A percentile compares a stretch with the other conserved stretches of the same genome.
Conservation (phyloP, 208 protist genomes). For the Trypanosoma vivax region DNA sequence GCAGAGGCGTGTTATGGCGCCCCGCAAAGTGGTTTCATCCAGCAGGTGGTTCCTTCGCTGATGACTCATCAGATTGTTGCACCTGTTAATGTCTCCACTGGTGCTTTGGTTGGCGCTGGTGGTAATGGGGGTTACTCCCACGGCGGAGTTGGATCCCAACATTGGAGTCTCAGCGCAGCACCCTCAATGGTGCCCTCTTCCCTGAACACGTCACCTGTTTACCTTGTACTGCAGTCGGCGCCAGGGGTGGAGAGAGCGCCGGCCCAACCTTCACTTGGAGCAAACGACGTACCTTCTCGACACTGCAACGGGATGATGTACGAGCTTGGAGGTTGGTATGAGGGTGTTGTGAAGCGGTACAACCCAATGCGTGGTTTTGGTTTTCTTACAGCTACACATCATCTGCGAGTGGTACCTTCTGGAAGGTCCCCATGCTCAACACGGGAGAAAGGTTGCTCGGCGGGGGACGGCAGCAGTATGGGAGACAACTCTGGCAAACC, state of each 20-base stretch:
- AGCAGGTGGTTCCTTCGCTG: too few relatives aligned
- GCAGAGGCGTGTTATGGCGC: too few relatives aligned
- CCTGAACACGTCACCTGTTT: too few relatives aligned
- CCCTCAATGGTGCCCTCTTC: too few relatives aligned
- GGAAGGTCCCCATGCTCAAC: neutral
- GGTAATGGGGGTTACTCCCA: too few relatives aligned
- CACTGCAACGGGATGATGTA: constrained; percentile 35
- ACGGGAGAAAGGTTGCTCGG: neutral
- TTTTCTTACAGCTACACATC: constrained; percentile 50
- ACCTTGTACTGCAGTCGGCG: neutral
- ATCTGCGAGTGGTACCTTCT: constrained; percentile 17
- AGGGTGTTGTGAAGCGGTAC: constrained; percentile 67
- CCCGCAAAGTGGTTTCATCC: too few relatives aligned
- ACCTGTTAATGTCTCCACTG: too few relatives aligned
- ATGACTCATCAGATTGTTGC: too few relatives aligned
- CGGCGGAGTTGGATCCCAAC: too few relatives aligned
- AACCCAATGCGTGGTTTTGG: constrained; percentile 61
- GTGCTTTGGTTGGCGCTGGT: too few relatives aligned
- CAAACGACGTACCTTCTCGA: neutral
- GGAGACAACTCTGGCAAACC: neutral
- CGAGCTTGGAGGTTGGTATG: constrained; percentile 42
- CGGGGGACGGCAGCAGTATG: too few relatives aligned
- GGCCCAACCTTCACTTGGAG: neutral
- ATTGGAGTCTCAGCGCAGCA: too few relatives aligned
- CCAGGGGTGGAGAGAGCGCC: neutral